phyloP scores from a whole-genome alignment of 2,329 filamentous ascomycete genomes.

The Talaromyces sp. region DNA sequence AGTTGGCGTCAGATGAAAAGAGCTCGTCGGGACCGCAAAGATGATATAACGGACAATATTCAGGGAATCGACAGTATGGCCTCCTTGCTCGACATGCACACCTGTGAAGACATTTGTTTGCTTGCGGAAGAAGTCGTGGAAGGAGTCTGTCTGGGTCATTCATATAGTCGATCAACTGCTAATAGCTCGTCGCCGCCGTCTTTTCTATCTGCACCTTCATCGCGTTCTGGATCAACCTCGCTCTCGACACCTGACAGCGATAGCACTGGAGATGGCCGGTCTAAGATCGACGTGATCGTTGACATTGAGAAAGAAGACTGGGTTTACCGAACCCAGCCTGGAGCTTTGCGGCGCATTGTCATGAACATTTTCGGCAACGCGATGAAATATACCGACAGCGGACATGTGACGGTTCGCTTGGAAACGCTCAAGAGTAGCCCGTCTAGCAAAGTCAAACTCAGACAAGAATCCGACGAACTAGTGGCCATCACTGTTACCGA shows the following conservation, averaged over 20 bases:
- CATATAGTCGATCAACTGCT: slow-evolving; percentile 25
- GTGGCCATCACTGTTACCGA: slow-evolving; percentile 51
- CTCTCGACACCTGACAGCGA: slow-evolving; percentile 12
- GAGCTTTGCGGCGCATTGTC: slow-evolving; percentile 51
- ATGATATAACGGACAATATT: slow-evolving; percentile 13
- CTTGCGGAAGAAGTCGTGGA: slow-evolving; percentile 52
- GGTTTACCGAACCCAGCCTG: slow-evolving; percentile 52
- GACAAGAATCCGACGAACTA: slow-evolving; percentile 28
- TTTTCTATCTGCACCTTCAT: slow-evolving; percentile 4
- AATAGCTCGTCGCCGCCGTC: slow-evolving; percentile 2
- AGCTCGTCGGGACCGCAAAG: slow-evolving; percentile 21
- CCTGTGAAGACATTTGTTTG: slow-evolving; percentile 39
- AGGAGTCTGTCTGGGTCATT: slow-evolving; percentile 49
- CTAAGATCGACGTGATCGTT: slow-evolving; percentile 44
- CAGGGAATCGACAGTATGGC: slow-evolving; percentile 27
- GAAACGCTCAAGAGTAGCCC: slow-evolving; percentile 24
- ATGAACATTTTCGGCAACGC: slow-evolving; percentile 62
- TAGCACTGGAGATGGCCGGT: slow-evolving; percentile 9
- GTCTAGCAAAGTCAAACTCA: slow-evolving; percentile 14
- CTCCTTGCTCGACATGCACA: slow-evolving; percentile 28
- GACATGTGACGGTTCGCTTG: slow-evolving; percentile 46
- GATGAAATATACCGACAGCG: slow-evolving; percentile 55
- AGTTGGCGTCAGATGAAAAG: slow-evolving; percentile 30
- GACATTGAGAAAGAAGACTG: slow-evolving; percentile 50
- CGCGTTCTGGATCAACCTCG: slow-evolving; percentile 5